Conservation (phyloP, 2,329 filamentous ascomycete species). For the Arthroderma sp. region DNA sequence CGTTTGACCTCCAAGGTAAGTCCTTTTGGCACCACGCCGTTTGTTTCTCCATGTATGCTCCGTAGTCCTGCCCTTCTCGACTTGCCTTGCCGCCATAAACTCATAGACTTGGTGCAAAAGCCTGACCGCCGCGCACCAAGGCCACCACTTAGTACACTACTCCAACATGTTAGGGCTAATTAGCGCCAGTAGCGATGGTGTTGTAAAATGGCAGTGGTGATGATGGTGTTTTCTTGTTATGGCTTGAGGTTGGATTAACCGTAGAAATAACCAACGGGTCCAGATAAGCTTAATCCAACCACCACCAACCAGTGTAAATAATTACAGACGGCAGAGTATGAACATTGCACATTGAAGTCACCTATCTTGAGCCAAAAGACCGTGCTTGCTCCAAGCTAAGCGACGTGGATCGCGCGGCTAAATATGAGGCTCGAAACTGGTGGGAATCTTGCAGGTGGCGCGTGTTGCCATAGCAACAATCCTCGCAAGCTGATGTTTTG, state of each 20-base stretch:
- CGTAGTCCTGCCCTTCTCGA: too few species aligned
- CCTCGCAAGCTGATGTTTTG: background rate
- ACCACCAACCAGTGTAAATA: background rate
- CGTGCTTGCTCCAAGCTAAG: background rate
- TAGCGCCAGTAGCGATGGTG: background rate
- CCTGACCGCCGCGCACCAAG: too few species aligned
- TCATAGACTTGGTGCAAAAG: too few species aligned
- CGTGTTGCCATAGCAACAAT: conserved; percentile 3
- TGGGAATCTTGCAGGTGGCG: background rate
- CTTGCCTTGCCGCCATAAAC: too few species aligned
- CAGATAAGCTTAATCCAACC: background rate
- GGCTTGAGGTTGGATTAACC: background rate
- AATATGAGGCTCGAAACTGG: background rate
- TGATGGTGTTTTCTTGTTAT: background rate
- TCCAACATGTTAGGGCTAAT: background rate
- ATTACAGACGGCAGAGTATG: too few species aligned
- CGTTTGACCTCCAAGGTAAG: background rate
- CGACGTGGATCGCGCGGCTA: background rate
- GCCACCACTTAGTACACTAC: background rate
- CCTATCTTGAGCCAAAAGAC: background rate
- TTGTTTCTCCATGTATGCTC: background rate
- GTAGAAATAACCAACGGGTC: background rate
- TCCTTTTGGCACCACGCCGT: background rate
- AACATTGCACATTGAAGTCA: background rate
- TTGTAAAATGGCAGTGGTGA: background rate